These are phyloP conservation scores for Pythium rishiriense DNA, from an alignment of 352 stramenopile species.

Conservation along the genomic window DNA sequence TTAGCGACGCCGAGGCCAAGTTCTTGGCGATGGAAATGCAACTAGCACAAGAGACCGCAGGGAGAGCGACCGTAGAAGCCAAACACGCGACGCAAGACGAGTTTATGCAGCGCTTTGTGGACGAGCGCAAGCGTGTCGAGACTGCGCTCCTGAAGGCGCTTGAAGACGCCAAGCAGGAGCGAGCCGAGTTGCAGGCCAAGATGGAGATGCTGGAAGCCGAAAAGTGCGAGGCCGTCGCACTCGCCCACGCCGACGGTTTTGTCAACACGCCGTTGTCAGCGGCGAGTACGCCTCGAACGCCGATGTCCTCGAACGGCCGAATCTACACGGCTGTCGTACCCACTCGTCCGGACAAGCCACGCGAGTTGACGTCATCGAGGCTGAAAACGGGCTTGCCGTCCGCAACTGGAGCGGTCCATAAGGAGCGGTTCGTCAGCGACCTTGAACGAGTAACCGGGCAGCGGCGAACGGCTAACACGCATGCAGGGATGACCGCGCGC, in stretches of 20 bases:
- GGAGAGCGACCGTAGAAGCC: slow-evolving; percentile 35
- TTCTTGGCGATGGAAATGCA: slow-evolving; percentile 52
- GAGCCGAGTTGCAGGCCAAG: slow-evolving; percentile 33
- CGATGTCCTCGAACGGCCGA: slow-evolving; percentile 1
- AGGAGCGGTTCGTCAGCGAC: slow-evolving; percentile 76
- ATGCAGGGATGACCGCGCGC: slow-evolving; percentile 15
- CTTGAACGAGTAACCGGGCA: slow-evolving; percentile 69
- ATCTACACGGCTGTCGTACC: slow-evolving; percentile 31
- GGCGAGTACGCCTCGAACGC: slow-evolving; percentile 3
- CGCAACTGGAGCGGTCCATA: slow-evolving; percentile 49
- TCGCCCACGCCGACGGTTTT: slow-evolving; percentile 4
- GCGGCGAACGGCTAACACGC: slow-evolving; percentile 35
- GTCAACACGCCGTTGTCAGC: not conserved
- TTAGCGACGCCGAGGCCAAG: slow-evolving; percentile 36
- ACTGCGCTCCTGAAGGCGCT: slow-evolving; percentile 37
- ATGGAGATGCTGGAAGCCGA: slow-evolving; percentile 48
- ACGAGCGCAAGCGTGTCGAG: slow-evolving; percentile 61
- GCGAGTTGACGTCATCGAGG: slow-evolving; percentile 27
- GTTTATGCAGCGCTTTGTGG: slow-evolving; percentile 42
- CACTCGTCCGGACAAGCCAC: slow-evolving; percentile 55
- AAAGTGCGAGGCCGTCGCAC: slow-evolving; percentile 20
- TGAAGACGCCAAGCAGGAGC: slow-evolving; percentile 40
- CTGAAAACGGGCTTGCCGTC: slow-evolving; percentile 8
- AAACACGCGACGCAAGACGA: slow-evolving; percentile 45
- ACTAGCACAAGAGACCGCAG: slow-evolving; percentile 31